Base-by-base conservation (phyloP, 2,329 filamentous ascomycete genomes). In the Didymellaceae sp. region DNA sequence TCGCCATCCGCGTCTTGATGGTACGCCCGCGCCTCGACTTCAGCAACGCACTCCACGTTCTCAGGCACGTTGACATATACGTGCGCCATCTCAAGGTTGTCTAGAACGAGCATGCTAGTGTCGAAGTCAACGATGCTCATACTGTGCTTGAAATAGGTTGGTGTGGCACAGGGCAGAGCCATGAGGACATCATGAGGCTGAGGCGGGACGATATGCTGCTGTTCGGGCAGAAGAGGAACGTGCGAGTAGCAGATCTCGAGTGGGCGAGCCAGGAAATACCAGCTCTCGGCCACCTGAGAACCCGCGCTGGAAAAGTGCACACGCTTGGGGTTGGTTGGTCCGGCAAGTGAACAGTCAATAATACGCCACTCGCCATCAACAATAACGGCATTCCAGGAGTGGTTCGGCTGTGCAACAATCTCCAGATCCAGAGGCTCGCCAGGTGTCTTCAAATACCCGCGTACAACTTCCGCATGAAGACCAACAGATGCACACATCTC, bases 371-470 rank as follows among this genome's bases (percentile, higher is more conserved):
- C 91, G 17, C 89, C 88, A 71, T 99, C 94, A 7, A 97, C 86
- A 26, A 97, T 77, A 14, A 97, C 90, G 0, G 91, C 87, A 63
- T 99, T 99, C 94, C 94, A 99, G 86, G 89, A 97, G 75, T 99
- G 94, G 66, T 99, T 99, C 0, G 93, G 83, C 22, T 87, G 85
- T n/a, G 90, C 90, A 71, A 93, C 85, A 50, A 88, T 87, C 55
- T 89, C 89, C 33, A 91, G 79, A 63, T 97, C 92, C 7, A 75
- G 45, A 8, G 59, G 57, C 52, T 97, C 94, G 0, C 93, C 93
- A 0, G 94, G 94, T 1, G 84, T 81, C 72, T 99, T 99, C 47
- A 99, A 83, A 67, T 94, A 97, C 0, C 94, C 94, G 52, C 87
- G 85, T 11, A 99, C 85, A 16, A 96, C 81, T 69, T 97, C 93